These are phyloP conservation scores for Ailanthus altissimus DNA, from an alignment of 345 rosid species.

Conservation along the genomic window DNA sequence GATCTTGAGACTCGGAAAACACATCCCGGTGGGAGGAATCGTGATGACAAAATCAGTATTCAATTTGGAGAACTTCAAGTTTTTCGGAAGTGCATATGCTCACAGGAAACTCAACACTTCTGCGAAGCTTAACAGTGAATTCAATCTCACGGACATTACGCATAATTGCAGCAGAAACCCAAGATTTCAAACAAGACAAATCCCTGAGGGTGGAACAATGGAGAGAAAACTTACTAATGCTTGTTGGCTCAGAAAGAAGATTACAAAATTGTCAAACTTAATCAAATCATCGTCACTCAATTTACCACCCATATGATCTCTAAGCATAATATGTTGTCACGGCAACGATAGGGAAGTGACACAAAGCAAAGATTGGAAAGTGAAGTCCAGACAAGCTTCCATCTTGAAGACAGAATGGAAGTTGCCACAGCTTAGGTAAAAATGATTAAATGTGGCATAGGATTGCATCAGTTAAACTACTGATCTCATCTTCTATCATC, in stretches of 20 bases:
- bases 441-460: no score
- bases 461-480: no score
- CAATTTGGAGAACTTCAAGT: neutral
- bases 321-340: no score
- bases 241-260: neutral
- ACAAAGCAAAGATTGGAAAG: no score
- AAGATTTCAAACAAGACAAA: neutral
- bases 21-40: neutral
- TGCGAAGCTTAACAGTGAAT: neutral
- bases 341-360: no score
- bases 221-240: conserved; percentile 10
- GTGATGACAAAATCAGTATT: neutral
- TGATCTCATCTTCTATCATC: no score
- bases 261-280: neutral
- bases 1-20: conserved; percentile 6
- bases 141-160: neutral
- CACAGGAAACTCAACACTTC: neutral
- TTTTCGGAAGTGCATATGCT: neutral
- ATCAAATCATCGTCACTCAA: no score
- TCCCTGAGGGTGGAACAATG: neutral
- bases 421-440: no score
- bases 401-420: no score
- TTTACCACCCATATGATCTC: no score
- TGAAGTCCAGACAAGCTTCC: no score
- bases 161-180: neutral